Evolutionary conservation across 164 flowering plant genomes (phyloP), one percentile per base, ranked within the genome.

Genomic region (Amborella trichopoda): DNA sequence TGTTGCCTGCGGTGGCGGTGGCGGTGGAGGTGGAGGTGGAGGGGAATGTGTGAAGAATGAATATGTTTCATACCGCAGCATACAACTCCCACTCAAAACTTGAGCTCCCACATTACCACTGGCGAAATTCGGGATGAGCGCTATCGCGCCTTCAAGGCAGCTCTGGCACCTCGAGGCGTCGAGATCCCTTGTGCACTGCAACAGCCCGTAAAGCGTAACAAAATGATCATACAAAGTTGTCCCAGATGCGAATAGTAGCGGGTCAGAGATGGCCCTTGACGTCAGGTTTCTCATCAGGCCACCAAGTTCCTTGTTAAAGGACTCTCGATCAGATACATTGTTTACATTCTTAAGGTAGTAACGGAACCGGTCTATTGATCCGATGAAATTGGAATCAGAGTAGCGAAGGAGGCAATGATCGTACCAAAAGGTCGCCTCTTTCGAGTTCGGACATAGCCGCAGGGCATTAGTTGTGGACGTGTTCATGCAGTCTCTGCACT

Each of bases 341-440:
- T 19, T 9, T 3, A 16, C 3, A 27, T 20, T 13, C 26, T n/a
- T 9, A 25, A 21, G 0, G 4, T 11, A 30, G 21, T 3, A 0
- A 1, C 4, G 6, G 12, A 10, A 13, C 21, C n/a, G 17, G 4
- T 27, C 17, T 0, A 5, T 2, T n/a, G 22, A 9, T 3, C 22
- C 38, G 13, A 54, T 26, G 51, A 38, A 46, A 13, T 16, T 20
- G 2, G 1, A 3, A 23, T 28, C 32, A 6, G 52, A 19, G 52
- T 55, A 55, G 19, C 59, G 39, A 17, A 55, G 17, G 13, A 38
- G 19, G 40, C 59, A 55, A 5, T 38, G 25, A 23, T 55, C 52
- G 28, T 39, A 47, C 59, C 59, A 55, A 14, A 30, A 12, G 10
- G 30, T 14, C 6, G 52, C 52, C 8, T 37, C 41, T 12, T 14